phyloP scores from a whole-genome alignment of 495 filamentous ascomycete genomes.

The Thermochaetoides thermophila region DNA sequence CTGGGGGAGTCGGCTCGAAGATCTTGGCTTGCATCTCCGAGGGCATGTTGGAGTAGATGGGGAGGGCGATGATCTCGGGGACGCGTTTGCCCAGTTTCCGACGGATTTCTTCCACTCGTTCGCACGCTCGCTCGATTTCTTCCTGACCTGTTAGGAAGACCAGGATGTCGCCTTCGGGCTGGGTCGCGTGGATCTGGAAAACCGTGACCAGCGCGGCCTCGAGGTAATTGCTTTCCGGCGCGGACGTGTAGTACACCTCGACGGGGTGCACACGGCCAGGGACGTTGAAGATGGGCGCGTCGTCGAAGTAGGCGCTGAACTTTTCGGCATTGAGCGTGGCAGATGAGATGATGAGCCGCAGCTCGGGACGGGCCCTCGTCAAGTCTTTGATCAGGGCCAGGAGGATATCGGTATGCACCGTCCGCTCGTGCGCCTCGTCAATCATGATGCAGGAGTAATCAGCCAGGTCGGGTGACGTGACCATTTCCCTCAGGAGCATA shows the following conservation, averaged over 20 bases:
- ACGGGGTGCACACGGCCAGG: conserved; percentile 84
- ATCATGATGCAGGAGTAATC: conserved; percentile 90
- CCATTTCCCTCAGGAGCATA: conserved; percentile 83
- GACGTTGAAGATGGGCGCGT: conserved; percentile 91
- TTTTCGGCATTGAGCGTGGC: conserved; percentile 93
- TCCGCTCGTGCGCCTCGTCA: conserved; percentile 94
- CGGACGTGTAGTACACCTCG: conserved; percentile 80
- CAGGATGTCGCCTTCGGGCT: conserved; percentile 76
- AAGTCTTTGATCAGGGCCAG: conserved; percentile 88
- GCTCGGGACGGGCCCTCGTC: conserved; percentile 66
- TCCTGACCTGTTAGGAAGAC: conserved; percentile 86
- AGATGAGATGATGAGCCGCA: conserved; percentile 86
- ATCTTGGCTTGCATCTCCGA: conserved; percentile 78
- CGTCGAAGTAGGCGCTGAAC: conserved; percentile 85
- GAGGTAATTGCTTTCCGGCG: conserved; percentile 90
- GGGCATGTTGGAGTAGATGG: conserved; percentile 80
- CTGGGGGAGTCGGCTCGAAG: conserved; percentile 73
- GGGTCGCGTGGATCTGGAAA: conserved; percentile 89
- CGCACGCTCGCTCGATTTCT: conserved; percentile 75
- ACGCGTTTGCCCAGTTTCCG: conserved; percentile 69
- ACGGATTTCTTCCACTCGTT: conserved; percentile 64
- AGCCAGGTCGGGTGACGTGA: conserved; percentile 74
- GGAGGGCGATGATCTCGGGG: conserved; percentile 73
- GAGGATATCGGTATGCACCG: conserved; percentile 80
- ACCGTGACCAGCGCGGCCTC: conserved; percentile 84